phyloP scores from a whole-genome alignment of 2,329 filamentous ascomycete genomes.

The Exserohilum turcica region DNA sequence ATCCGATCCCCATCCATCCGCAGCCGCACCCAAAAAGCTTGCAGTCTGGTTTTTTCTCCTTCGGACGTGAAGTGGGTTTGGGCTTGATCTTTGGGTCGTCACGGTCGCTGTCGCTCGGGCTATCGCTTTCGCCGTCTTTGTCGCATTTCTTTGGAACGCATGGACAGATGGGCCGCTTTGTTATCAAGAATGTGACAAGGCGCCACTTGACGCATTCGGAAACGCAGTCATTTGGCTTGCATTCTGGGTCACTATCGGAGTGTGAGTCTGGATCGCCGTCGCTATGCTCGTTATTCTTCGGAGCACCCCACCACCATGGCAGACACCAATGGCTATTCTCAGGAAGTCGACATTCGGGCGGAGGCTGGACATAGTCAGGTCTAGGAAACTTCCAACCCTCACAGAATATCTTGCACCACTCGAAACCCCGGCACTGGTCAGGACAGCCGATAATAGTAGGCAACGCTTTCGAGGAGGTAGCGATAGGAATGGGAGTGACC shows the following conservation, averaged over 20 bases:
- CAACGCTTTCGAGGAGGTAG: neutral
- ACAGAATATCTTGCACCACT: conserved; percentile 12
- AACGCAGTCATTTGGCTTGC: conserved; percentile 20
- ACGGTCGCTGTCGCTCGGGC: conserved; percentile 9
- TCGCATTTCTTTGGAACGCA: conserved; percentile 19
- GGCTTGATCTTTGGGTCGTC: conserved; percentile 8
- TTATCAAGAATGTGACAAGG: conserved; percentile 3
- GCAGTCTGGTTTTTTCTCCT: conserved; percentile 10
- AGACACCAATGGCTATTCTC: conserved; percentile 10
- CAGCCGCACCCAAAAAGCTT: conserved; percentile 31
- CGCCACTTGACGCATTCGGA: conserved; percentile 11
- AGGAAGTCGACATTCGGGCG: conserved; percentile 12
- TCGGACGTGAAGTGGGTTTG: conserved; percentile 9
- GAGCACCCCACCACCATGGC: conserved; percentile 11
- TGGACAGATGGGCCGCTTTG: conserved; percentile 20
- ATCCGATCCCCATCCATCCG: conserved; percentile 31
- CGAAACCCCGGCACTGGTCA: neutral
- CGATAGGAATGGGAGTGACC: neutral
- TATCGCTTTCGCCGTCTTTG: conserved; percentile 11
- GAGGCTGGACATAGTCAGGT: conserved; percentile 3
- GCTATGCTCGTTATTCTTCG: neutral
- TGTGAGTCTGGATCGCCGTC: conserved; percentile 13
- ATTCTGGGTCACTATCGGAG: conserved; percentile 8
- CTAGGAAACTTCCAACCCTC: neutral
- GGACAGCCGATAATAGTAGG: conserved; percentile 9